Evolutionary conservation across 768 basidiomycete genomes (phyloP).

Genomic region (Tricholoma bakamatsutake): DNA sequence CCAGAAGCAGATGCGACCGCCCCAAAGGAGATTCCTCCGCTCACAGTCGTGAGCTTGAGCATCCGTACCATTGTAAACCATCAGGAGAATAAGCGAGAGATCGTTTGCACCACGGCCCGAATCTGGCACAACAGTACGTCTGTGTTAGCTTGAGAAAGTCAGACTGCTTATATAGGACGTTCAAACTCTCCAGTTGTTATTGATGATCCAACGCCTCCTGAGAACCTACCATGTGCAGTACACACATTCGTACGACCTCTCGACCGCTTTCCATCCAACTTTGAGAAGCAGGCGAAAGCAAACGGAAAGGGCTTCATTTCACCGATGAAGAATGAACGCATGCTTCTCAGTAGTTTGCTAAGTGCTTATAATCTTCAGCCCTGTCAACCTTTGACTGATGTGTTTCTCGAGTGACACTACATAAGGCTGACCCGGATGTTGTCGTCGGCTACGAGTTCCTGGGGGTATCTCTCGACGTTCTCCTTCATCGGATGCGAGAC

Average conservation of each 20-base stretch:
- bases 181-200: constrained; percentile 56
- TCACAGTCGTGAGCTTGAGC: constrained; percentile 88
- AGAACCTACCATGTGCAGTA: constrained; percentile 73
- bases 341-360: constrained; percentile 77
- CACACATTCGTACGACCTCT: constrained; percentile 90
- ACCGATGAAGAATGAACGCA: constrained; percentile 76
- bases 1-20: constrained; percentile 61
- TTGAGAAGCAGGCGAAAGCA: constrained; percentile 62
- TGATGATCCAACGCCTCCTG: constrained; percentile 89
- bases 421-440: constrained; percentile 89
- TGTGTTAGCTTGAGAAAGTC: neutral
- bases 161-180: neutral
- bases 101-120: constrained; percentile 79
- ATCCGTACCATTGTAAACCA: constrained; percentile 92
- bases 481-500: constrained; percentile 87
- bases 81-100: constrained; percentile 87
- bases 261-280: constrained; percentile 78
- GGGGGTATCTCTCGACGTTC: constrained; percentile 82
- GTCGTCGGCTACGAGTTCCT: constrained; percentile 94
- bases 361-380: constrained; percentile 33
- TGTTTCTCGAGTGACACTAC: constrained; percentile 52
- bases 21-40: constrained; percentile 77
- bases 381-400: neutral
- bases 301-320: constrained; percentile 66
- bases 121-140: constrained; percentile 66